Percentiles rank a stretch among this genome's conserved stretches.
phyloP scores from a whole-genome alignment of 2,329 filamentous ascomycete species.

The Byssothecium circinans region DNA sequence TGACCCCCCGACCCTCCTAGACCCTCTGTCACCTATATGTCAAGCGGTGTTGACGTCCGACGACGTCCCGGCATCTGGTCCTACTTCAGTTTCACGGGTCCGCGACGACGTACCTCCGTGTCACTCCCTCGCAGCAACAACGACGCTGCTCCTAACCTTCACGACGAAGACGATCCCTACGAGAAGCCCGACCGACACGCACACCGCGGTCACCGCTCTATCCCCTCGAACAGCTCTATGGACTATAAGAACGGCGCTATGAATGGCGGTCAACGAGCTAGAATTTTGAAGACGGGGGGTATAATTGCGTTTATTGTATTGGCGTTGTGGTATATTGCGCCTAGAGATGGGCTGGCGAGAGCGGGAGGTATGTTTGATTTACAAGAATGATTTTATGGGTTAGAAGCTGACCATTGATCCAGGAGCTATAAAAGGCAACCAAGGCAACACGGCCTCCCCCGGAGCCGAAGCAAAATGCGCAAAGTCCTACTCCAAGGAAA shows the following conservation, averaged over 20 bases:
- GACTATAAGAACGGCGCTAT: conserved; percentile 54
- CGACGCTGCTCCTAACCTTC: conserved; percentile 32
- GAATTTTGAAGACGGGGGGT: conserved; percentile 64
- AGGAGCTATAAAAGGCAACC: conserved; percentile 13
- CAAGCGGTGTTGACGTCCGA: conserved; percentile 56
- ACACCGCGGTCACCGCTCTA: conserved; percentile 28
- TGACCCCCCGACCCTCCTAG: conserved; percentile 25
- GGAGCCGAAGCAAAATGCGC: conserved; percentile 73
- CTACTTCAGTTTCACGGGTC: conserved; percentile 53
- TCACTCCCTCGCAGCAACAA: conserved; percentile 50
- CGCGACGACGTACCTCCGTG: conserved; percentile 56
- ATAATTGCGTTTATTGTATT: conserved; percentile 61
- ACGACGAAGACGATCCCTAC: conserved; percentile 49
- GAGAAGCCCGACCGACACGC: conserved; percentile 51
- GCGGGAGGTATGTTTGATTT: conserved; percentile 18
- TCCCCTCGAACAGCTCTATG: conserved; percentile 45
- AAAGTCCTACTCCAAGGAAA: conserved; percentile 80
- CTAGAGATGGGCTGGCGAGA: conserved; percentile 38
- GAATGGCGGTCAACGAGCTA: conserved; percentile 63
- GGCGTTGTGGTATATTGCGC: conserved; percentile 59
- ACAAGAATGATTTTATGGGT: neutral
- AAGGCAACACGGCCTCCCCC: conserved; percentile 53
- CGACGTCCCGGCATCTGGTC: conserved; percentile 56
- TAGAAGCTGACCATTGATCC: neutral
- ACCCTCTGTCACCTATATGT: conserved; percentile 48